These are phyloP conservation scores for Gnaphalium uliginosum DNA, from an alignment of 129 eudicot species.

Conservation along the genomic window DNA sequence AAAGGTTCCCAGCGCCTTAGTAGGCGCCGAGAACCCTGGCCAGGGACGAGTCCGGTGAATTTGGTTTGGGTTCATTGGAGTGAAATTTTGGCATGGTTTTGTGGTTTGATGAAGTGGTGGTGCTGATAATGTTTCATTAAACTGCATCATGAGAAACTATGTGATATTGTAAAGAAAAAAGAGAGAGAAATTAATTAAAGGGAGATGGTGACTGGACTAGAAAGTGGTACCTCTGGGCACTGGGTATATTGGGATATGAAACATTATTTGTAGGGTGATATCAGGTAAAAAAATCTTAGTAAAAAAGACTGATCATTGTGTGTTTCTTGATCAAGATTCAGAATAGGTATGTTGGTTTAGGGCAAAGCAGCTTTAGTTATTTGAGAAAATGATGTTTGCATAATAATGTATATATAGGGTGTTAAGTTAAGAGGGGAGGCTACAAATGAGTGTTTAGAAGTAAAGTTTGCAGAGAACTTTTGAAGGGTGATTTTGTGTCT, in stretches of 20 bases:
- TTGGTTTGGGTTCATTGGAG: conserved; percentile 43
- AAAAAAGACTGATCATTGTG: conserved; percentile 59
- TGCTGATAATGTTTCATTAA: conserved; percentile 50
- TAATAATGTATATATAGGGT: conserved; percentile 8
- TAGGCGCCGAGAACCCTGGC: conserved; percentile 61
- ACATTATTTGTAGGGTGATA: conserved; percentile 37
- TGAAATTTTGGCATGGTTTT: conserved; percentile 38
- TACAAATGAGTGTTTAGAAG: conserved; percentile 42
- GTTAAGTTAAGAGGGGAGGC: conserved; percentile 17
- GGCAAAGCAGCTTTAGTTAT: conserved; percentile 40
- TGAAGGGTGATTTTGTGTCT: conserved; percentile 31
- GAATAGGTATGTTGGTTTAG: conserved; percentile 27
- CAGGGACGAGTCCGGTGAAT: conserved; percentile 50
- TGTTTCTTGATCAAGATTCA: conserved; percentile 17
- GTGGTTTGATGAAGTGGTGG: conserved; percentile 44
- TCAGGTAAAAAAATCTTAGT: conserved; percentile 39
- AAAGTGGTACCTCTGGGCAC: conserved; percentile 46
- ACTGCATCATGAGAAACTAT: conserved; percentile 58
- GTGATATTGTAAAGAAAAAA: conserved; percentile 29
- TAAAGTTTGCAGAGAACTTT: conserved; percentile 31
- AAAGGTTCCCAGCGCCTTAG: conserved; percentile 42
- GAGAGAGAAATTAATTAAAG: conserved; percentile 5
- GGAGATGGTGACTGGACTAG: conserved; percentile 63
- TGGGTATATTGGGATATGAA: conserved; percentile 57
- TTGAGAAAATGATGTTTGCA: conserved; percentile 28